Percentiles rank a stretch among this genome's conserved stretches.
Evolutionary conservation across 495 filamentous ascomycete genomes (phyloP).

Genomic region (Penicillium flavigenum): DNA sequence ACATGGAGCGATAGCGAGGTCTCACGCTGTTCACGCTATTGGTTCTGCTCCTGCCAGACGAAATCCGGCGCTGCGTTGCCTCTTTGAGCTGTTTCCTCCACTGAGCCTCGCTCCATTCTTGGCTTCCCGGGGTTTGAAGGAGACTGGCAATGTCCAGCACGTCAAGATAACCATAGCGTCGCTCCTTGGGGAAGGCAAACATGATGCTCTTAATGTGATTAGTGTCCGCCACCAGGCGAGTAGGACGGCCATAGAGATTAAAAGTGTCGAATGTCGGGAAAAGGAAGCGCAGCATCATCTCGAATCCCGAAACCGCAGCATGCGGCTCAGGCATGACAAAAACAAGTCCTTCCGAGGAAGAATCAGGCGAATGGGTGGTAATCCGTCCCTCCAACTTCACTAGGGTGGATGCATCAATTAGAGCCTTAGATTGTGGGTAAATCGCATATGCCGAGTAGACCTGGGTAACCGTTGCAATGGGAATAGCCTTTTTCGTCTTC

Average conservation of each 20-base stretch:
- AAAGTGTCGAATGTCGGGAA: slow-evolving; percentile 96
- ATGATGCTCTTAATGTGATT: slow-evolving; percentile 87
- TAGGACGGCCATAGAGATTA: slow-evolving; percentile 86
- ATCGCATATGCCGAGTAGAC: slow-evolving; percentile 92
- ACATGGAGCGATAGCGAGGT: slow-evolving; percentile 63
- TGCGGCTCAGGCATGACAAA: slow-evolving; percentile 97
- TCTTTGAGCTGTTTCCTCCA: slow-evolving; percentile 91
- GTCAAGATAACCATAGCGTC: slow-evolving; percentile 88
- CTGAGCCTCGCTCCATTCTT: slow-evolving; percentile 80
- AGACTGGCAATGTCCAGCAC: slow-evolving; percentile 77
- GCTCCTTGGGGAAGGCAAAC: slow-evolving; percentile 94
- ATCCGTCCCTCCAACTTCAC: slow-evolving; percentile 93
- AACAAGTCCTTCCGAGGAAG: slow-evolving; percentile 84
- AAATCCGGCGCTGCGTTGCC: slow-evolving; percentile 78
- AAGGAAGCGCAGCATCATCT: slow-evolving; percentile 93
- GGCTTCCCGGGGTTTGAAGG: slow-evolving; percentile 73
- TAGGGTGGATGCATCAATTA: slow-evolving; percentile 92
- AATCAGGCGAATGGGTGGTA: slow-evolving; percentile 74
- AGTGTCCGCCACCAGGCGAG: slow-evolving; percentile 79
- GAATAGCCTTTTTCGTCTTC: slow-evolving; percentile 85
- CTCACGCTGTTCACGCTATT: slow-evolving; percentile 62
- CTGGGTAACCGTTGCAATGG: slow-evolving; percentile 87
- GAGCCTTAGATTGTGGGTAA: slow-evolving; percentile 87
- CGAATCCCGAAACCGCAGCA: slow-evolving; percentile 87
- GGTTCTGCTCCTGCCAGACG: slow-evolving; percentile 45